Evolutionary conservation across 1,284 basidiomycete species (phyloP).

Genomic region (Ustilago tritici): DNA sequence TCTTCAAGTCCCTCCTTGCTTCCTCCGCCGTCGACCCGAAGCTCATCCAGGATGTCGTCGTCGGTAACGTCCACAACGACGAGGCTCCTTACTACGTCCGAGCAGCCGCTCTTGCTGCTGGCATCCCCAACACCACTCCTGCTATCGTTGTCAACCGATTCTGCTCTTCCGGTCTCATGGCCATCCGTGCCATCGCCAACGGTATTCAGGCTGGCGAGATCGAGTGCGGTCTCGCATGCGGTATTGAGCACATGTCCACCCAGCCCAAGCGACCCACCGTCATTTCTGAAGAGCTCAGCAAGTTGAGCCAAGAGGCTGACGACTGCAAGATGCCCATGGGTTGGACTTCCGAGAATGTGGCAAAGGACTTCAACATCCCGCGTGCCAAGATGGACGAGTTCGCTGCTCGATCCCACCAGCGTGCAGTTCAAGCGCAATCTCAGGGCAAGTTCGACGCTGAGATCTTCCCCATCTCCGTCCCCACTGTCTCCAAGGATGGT

Average conservation of each 20-base stretch:
- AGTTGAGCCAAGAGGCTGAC: slow-evolving; percentile 52
- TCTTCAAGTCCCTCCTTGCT: slow-evolving; percentile 74
- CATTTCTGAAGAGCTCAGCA: slow-evolving; percentile 52
- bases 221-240: slow-evolving; percentile 84
- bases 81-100: slow-evolving; percentile 57
- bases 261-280: slow-evolving; percentile 46
- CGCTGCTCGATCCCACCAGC: slow-evolving; percentile 84
- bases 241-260: slow-evolving; percentile 81
- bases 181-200: slow-evolving; percentile 83
- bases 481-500: slow-evolving; percentile 74
- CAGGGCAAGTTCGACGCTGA: slow-evolving; percentile 80
- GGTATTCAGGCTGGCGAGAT: slow-evolving; percentile 85
- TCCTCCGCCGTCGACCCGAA: slow-evolving; percentile 78
- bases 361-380: slow-evolving; percentile 80
- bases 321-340: slow-evolving; percentile 79
- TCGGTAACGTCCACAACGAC: slow-evolving; percentile 72
- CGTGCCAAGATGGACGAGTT: slow-evolving; percentile 86
- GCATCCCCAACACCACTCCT: slow-evolving; percentile 81
- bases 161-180: slow-evolving; percentile 83
- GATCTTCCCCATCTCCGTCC: slow-evolving; percentile 76
- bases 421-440: slow-evolving; percentile 76
- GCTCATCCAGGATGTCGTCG: slow-evolving; percentile 81
- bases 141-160: slow-evolving; percentile 73
- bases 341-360: slow-evolving; percentile 83
- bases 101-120: slow-evolving; percentile 81